phyloP scores from a whole-genome alignment of 305 asterid genomes.

The Fraxinus floribunda region DNA sequence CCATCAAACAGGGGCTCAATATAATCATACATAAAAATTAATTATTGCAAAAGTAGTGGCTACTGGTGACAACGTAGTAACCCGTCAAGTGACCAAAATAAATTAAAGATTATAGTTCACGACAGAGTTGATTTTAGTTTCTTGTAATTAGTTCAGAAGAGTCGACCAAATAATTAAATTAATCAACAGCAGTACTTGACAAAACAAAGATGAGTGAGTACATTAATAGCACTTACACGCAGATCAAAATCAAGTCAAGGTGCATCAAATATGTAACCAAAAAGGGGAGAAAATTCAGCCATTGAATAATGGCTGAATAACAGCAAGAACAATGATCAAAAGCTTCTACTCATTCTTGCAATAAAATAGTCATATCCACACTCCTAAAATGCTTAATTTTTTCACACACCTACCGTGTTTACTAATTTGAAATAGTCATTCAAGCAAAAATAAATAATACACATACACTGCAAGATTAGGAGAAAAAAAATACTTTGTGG shows the following conservation, averaged over 20 bases:
- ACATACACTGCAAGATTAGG: background rate
- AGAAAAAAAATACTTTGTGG: slow-evolving; percentile 42
- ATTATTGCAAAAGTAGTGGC: background rate
- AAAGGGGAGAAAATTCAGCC: background rate
- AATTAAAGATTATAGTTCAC: background rate
- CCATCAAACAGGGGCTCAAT: background rate
- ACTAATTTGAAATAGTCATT: background rate
- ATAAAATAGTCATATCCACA: background rate
- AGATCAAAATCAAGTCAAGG: background rate
- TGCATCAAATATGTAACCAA: background rate
- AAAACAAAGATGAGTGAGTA: background rate
- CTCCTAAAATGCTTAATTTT: background rate
- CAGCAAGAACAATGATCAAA: background rate
- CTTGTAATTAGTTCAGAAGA: background rate
- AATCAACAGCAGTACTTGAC: background rate
- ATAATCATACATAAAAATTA: slow-evolving; percentile 3
- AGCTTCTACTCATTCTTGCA: background rate
- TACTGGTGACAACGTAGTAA: background rate
- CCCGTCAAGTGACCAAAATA: background rate
- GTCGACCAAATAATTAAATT: background rate
- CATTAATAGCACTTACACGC: background rate
- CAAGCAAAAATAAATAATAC: background rate
- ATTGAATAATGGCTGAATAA: background rate
- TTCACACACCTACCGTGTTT: background rate
- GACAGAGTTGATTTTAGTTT: background rate